Conservation (phyloP, 73 alveolate species). For the Tetrahymena elliotti region DNA sequence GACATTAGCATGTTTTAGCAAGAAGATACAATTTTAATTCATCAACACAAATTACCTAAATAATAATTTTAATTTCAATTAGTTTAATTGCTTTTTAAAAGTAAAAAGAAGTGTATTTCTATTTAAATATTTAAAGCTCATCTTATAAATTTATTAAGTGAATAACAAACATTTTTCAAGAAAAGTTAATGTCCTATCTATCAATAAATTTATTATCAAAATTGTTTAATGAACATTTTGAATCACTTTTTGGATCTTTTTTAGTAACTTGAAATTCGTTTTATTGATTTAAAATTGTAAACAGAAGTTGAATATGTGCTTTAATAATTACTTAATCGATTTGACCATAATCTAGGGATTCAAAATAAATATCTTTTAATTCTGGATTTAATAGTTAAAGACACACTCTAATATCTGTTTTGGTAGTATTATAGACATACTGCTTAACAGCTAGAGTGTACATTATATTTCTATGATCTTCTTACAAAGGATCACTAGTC, state of each 20-base stretch:
- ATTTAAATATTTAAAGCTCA: too few relatives aligned
- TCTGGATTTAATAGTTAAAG: constrained; percentile 81
- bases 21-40: constrained; percentile 83
- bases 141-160: too few relatives aligned
- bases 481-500: constrained; percentile 70
- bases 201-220: too few relatives aligned
- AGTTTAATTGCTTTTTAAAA: too few relatives aligned
- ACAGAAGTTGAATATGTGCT: too few relatives aligned
- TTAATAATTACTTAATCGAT: constrained; percentile 6
- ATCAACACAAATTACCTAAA: constrained; percentile 79
- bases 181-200: too few relatives aligned
- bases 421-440: constrained; percentile 48
- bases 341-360: constrained; percentile 21
- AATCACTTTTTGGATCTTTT: too few relatives aligned
- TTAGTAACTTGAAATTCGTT: too few relatives aligned
- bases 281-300: too few relatives aligned
- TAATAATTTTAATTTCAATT: constrained; percentile 29
- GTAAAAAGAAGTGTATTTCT: too few relatives aligned
- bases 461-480: constrained; percentile 83
- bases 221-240: too few relatives aligned
- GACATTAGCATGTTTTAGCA: constrained; percentile 90
- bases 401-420: constrained; percentile 64
- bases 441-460: constrained; percentile 85
- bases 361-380: constrained; percentile 78
- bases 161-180: too few relatives aligned